phyloP scores from a whole-genome alignment of 768 basidiomycete species.

The Coprinopsis sp. region DNA sequence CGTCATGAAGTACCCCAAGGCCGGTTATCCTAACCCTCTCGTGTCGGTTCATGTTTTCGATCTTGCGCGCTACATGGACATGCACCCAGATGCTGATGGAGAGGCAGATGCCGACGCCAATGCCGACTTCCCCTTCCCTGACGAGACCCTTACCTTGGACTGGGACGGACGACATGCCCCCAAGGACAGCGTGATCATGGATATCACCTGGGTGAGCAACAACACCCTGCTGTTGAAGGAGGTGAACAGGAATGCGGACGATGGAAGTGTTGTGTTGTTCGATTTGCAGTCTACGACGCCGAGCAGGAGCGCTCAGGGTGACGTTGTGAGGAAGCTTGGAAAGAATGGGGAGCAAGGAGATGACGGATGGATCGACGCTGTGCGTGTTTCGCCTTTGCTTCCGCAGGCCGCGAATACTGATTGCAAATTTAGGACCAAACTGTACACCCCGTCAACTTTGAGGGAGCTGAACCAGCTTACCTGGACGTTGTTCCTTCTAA shows the following conservation, averaged over 20 bases:
- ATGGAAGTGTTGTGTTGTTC: slow-evolving; percentile 78
- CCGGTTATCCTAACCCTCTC: slow-evolving; percentile 84
- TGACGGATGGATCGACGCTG: slow-evolving; percentile 91
- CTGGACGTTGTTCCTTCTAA: slow-evolving; percentile 82
- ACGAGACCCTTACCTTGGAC: slow-evolving; percentile 51
- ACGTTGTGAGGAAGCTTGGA: slow-evolving; percentile 73
- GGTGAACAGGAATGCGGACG: slow-evolving; percentile 77
- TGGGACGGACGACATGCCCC: slow-evolving; percentile 60
- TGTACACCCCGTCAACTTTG: slow-evolving; percentile 47
- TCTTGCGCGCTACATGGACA: slow-evolving; percentile 47
- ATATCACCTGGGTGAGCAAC: slow-evolving; percentile 86
- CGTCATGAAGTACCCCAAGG: slow-evolving; percentile 80
- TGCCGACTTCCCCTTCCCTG: slow-evolving; percentile 28
- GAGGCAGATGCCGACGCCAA: slow-evolving; percentile 20
- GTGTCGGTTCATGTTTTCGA: slow-evolving; percentile 84
- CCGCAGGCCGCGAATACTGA: not conserved
- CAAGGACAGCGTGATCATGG: slow-evolving; percentile 67
- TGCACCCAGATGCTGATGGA: slow-evolving; percentile 9
- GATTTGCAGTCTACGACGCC: slow-evolving; percentile 36
- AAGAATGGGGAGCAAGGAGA: slow-evolving; percentile 83
- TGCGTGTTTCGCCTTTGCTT: slow-evolving; percentile 30
- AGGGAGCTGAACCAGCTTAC: slow-evolving; percentile 55
- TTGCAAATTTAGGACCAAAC: slow-evolving; percentile 46
- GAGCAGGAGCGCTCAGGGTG: slow-evolving; percentile 32
- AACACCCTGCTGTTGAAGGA: slow-evolving; percentile 77